phyloP scores from a whole-genome alignment of 2,329 filamentous ascomycete genomes.

The Huntiella moniliformis region DNA sequence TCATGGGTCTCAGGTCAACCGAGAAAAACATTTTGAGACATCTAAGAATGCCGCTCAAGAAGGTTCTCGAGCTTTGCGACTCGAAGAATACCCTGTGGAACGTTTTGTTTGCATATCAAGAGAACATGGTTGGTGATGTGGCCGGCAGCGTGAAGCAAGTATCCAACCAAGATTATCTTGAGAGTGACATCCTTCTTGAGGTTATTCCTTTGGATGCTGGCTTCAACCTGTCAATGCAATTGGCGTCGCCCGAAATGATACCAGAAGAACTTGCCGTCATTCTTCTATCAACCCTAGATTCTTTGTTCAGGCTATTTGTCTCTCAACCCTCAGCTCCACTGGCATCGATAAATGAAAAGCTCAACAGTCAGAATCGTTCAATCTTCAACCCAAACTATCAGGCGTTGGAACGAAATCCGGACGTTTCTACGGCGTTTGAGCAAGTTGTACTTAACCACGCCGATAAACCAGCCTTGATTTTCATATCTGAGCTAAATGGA shows the following conservation, averaged over 20 bases:
- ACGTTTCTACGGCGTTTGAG: slow-evolving; percentile 37
- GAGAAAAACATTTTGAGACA: slow-evolving; percentile 50
- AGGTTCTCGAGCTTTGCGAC: slow-evolving; percentile 28
- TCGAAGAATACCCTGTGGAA: slow-evolving; percentile 49
- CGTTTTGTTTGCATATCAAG: slow-evolving; percentile 67
- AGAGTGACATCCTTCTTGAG: slow-evolving; percentile 60
- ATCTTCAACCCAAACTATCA: slow-evolving; percentile 26
- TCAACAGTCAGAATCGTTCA: slow-evolving; percentile 25
- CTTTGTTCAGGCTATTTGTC: slow-evolving; percentile 22
- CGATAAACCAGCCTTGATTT: slow-evolving; percentile 41
- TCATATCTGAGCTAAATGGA: slow-evolving; percentile 18
- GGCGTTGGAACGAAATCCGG: slow-evolving; percentile 19
- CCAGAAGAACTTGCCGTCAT: slow-evolving; percentile 33
- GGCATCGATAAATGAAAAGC: slow-evolving; percentile 7
- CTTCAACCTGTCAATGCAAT: slow-evolving; percentile 23
- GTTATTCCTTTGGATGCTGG: slow-evolving; percentile 39
- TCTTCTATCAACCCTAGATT: slow-evolving; percentile 43
- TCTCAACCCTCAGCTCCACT: slow-evolving; percentile 14
- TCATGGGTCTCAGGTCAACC: slow-evolving; percentile 42
- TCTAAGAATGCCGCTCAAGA: slow-evolving; percentile 41
- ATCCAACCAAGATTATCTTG: slow-evolving; percentile 49
- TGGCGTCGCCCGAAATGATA: slow-evolving; percentile 28
- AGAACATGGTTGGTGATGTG: slow-evolving; percentile 33
- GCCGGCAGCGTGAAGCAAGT: slow-evolving; percentile 29
- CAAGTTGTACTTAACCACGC: slow-evolving; percentile 28